phyloP scores from a whole-genome alignment of 768 basidiomycete species.

The Pulveroboletus sp. region DNA sequence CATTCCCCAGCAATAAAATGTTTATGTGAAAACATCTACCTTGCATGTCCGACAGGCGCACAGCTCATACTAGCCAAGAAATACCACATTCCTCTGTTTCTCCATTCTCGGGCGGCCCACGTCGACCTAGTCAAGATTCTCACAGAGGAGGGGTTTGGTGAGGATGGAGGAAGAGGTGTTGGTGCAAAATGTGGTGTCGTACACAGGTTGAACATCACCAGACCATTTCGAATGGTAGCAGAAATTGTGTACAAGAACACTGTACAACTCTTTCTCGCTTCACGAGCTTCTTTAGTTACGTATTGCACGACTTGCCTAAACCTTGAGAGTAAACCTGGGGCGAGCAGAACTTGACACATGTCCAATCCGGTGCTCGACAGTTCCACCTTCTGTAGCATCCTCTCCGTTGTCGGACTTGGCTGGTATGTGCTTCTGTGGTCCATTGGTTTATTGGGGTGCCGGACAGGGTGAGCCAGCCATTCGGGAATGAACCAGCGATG shows the following conservation, averaged over 20 bases:
- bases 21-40: not conserved
- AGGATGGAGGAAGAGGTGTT: constrained; percentile 47
- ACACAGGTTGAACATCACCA: constrained; percentile 43
- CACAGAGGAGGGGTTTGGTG: constrained; percentile 58
- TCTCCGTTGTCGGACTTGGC: constrained; percentile 40
- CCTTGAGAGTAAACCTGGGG: not conserved
- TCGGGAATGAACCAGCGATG: not conserved
- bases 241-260: constrained; percentile 64
- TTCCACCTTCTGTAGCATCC: constrained; percentile 6
- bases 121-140: constrained; percentile 62
- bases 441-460: constrained; percentile 62
- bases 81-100: constrained; percentile 69
- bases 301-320: not conserved
- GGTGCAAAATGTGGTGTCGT: constrained; percentile 73
- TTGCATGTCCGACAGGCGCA: constrained; percentile 29
- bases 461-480: constrained; percentile 54
- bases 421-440: constrained; percentile 67
- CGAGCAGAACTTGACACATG: constrained; percentile 4
- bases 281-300: constrained; percentile 30
- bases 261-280: constrained; percentile 51
- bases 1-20: not conserved
- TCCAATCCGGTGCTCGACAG: constrained; percentile 5
- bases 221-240: constrained; percentile 50
- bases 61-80: constrained; percentile 67
- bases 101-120: constrained; percentile 79